Evolutionary conservation across 129 eudicot species (phyloP).

Genomic region (Saussurea involucrata): DNA sequence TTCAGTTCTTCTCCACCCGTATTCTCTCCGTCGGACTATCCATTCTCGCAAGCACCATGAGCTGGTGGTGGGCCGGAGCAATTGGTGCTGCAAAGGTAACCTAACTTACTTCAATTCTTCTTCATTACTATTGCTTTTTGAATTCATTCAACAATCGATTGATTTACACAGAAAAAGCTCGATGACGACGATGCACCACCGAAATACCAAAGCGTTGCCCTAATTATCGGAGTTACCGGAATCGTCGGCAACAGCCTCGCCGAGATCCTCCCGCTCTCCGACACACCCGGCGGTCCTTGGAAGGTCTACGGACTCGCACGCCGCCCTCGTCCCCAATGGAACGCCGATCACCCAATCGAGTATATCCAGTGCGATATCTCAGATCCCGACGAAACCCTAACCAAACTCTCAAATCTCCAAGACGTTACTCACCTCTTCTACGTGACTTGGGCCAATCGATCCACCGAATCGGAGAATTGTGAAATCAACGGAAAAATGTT

Average conservation of each 20-base stretch:
- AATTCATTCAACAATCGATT: not conserved
- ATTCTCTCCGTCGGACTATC: not conserved
- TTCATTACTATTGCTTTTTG: not conserved
- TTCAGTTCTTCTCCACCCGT: slow-evolving; percentile 12
- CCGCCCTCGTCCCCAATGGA: slow-evolving; percentile 67
- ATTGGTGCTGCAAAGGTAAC: slow-evolving; percentile 54
- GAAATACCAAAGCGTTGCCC: slow-evolving; percentile 60
- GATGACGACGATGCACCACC: slow-evolving; percentile 60
- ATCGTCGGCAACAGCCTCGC: slow-evolving; percentile 83
- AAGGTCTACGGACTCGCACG: slow-evolving; percentile 88
- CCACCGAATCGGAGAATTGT: slow-evolving; percentile 49
- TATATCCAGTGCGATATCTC: too few species aligned
- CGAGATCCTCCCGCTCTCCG: slow-evolving; percentile 67
- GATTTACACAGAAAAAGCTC: slow-evolving; percentile 49
- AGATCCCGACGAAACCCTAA: slow-evolving; percentile 37
- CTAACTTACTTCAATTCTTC: not conserved
- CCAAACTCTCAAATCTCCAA: slow-evolving; percentile 41
- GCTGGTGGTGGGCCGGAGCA: slow-evolving; percentile 80
- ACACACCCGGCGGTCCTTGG: slow-evolving; percentile 96
- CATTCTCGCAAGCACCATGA: slow-evolving; percentile 30
- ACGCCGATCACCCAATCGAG: slow-evolving; percentile 62
- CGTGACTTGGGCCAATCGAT: slow-evolving; percentile 57
- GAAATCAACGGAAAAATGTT: slow-evolving; percentile 64
- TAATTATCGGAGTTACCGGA: slow-evolving; percentile 81
- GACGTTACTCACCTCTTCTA: slow-evolving; percentile 80